These are phyloP conservation scores for Dissophora globulifera DNA, from an alignment of 192 early-diverging fungal species.

Conservation along the genomic window DNA sequence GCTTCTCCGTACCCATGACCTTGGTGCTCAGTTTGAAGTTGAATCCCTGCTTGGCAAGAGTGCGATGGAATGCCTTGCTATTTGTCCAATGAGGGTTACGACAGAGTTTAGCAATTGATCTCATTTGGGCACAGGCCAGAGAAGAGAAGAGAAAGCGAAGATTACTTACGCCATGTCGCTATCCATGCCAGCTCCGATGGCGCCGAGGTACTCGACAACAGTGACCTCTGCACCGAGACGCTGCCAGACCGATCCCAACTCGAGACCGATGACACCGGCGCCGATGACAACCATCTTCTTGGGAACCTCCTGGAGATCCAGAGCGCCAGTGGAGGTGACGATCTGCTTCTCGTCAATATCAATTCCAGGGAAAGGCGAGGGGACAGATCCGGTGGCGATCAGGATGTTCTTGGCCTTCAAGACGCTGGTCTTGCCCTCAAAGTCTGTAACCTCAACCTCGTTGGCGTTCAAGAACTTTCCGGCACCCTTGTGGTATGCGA, in stretches of 20 bases:
- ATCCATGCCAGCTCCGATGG: conserved; percentile 98
- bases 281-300: conserved; percentile 99
- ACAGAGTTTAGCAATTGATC: not conserved
- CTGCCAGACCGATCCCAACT: conserved; percentile 98
- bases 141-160: too few relatives aligned
- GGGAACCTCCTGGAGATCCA: conserved; percentile 92
- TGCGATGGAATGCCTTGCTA: conserved; percentile 91
- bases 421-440: conserved; percentile 77
- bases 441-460: conserved; percentile 83
- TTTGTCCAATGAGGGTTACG: not conserved
- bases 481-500: conserved; percentile 94
- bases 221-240: conserved; percentile 95
- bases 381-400: conserved; percentile 98
- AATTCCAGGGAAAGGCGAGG: conserved; percentile 92
- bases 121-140: too few relatives aligned
- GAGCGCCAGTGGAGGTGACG: conserved; percentile 97
- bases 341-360: conserved; percentile 96
- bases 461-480: conserved; percentile 83
- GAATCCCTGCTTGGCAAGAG: conserved; percentile 93
- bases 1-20: conserved; percentile 88
- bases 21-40: conserved; percentile 99
- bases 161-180: conserved; percentile 91
- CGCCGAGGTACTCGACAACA: conserved; percentile 92
- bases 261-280: conserved; percentile 98
- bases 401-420: conserved; percentile 96